Conservation (phyloP, 1,284 basidiomycete species). For the Pholiota adiposa region DNA sequence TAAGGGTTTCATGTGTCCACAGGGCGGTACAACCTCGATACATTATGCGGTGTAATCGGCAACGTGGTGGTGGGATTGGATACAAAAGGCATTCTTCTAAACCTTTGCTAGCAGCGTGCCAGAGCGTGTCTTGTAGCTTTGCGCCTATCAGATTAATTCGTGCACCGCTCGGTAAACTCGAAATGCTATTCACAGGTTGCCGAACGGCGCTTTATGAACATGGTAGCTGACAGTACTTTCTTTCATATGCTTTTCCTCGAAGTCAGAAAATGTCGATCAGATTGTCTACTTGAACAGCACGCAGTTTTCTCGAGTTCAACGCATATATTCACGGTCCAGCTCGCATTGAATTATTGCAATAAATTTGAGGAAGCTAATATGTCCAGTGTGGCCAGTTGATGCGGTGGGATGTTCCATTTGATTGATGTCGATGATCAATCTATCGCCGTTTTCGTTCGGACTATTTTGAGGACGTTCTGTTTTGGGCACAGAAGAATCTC, state of each 20-base stretch:
- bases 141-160: background rate
- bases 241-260: background rate
- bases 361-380: background rate
- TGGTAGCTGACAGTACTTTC: background rate
- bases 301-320: background rate
- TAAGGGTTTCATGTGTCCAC: background rate
- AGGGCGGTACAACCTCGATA: background rate
- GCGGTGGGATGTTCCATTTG: slow-evolving; percentile 4
- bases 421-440: slow-evolving; percentile 5
- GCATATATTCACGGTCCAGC: background rate
- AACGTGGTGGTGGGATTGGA: background rate
- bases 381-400: background rate
- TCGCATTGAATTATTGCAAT: background rate
- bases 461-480: slow-evolving; percentile 5
- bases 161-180: background rate
- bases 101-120: background rate
- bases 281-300: background rate
- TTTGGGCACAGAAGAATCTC: slow-evolving; percentile 3
- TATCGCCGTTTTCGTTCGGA: slow-evolving; percentile 8
- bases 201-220: background rate
- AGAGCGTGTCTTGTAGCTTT: background rate
- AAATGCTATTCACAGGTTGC: background rate
- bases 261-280: background rate
- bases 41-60: background rate
- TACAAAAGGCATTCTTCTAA: background rate